Base-by-base conservation (phyloP, 1,139 yeast genomes). In the Suhomyces yuchorum region DNA sequence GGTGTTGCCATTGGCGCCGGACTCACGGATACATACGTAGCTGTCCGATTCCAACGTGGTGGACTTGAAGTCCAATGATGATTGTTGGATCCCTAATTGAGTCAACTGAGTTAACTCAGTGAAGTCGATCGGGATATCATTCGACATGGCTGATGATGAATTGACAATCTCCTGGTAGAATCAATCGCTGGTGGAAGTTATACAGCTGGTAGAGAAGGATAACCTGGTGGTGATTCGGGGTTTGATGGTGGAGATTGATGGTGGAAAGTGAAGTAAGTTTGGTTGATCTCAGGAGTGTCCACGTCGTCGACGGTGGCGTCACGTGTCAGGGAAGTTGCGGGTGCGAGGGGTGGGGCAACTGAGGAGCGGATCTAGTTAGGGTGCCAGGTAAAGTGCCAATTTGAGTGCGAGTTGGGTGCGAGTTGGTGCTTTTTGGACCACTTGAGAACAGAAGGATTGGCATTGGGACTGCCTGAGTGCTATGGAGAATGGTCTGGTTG, bases 31-130 rank as follows among this genome's bases (percentile, higher is more conserved):
- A 64, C 96, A 88, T 30, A 93, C 88, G 71, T 86, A 93, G 65
- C 78, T 85, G 71, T 92, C 98, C 51, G 96, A 87, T 70, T 93
- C 97, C 59, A 93, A 80, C 26, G 99, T 93, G 51, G 97, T 90
- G 43, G 97, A 86, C 71, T 90, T 86, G 75, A 93, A 92, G 63
- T 92, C 96, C 62, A 93, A 83, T 50, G 95, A 85, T 59, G 84
- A 78, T 53, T 87, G 91, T 64, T 85, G 87, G 65, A 93, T 77
- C 53, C 97, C 97, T 68, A 90, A 76, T 56, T 85, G 77, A 52
- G 96, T 81, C 70, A 92, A 84, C 77, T 87, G 95, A 61, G 90
- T 82, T 70, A 90, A 85, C 77, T 93, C 98, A 61, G 96, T 92
- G 74, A 93, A 91, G 75, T 92, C 96, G 75, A 93, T 93, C 59